These are phyloP conservation scores for Saccharomyces mikatae DNA, from an alignment of 805 yeast genomes.

Conservation along the genomic window DNA sequence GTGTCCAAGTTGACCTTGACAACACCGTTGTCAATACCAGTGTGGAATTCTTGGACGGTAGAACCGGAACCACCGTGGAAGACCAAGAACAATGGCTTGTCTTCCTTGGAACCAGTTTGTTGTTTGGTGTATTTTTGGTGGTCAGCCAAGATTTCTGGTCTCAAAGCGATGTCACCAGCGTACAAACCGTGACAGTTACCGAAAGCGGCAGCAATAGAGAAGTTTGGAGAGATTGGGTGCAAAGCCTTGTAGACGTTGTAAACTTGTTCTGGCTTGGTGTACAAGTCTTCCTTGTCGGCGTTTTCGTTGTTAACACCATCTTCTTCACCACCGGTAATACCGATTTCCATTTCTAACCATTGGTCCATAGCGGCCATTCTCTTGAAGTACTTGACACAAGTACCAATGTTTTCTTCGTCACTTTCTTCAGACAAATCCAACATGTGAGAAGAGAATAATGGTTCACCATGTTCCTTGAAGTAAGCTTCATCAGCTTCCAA, in stretches of 20 bases:
- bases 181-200: conserved; percentile 99
- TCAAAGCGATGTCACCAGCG: conserved; percentile 95
- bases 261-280: conserved; percentile 94
- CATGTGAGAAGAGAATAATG: conserved; percentile 98
- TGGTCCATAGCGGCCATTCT: conserved; percentile 91
- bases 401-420: conserved; percentile 90
- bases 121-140: conserved; percentile 86
- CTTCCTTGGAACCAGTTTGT: conserved; percentile 44
- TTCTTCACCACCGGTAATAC: conserved; percentile 99
- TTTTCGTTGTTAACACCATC: conserved; percentile 99
- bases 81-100: conserved; percentile 84
- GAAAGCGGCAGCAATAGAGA: conserved; percentile 98
- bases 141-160: conserved; percentile 88
- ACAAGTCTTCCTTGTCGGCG: conserved; percentile 77
- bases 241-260: conserved; percentile 86
- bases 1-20: conserved; percentile 99
- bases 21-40: conserved; percentile 88
- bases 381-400: conserved; percentile 89
- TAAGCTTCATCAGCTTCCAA: conserved; percentile 92
- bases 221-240: conserved; percentile 87
- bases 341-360: conserved; percentile 99
- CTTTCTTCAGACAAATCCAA: conserved; percentile 94
- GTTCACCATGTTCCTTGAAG: conserved; percentile 80
- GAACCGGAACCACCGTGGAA: conserved; percentile 99
- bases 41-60: conserved; percentile 79